These are phyloP conservation scores for Globisporangium echinulatum DNA, from an alignment of 352 stramenopile species.

Conservation along the genomic window DNA sequence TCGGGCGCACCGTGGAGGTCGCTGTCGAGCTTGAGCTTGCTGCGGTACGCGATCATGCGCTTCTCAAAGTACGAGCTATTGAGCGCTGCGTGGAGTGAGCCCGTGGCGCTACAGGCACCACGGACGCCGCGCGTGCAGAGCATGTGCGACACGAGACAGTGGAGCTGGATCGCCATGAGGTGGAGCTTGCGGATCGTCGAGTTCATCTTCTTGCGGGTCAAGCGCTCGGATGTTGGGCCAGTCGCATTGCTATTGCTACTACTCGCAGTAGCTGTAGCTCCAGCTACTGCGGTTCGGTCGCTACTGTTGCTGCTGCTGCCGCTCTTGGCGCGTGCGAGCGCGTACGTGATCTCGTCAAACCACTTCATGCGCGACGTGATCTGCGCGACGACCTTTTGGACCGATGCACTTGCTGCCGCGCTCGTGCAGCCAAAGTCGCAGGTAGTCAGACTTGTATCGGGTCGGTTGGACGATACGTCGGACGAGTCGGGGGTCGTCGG, in stretches of 20 bases:
- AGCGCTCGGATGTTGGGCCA: conserved; percentile 29
- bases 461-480: not conserved
- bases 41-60: conserved; percentile 74
- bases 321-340: conserved; percentile 46
- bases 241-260: not conserved
- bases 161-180: conserved; percentile 66
- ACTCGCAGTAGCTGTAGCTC: no score
- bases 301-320: conserved; percentile 2
- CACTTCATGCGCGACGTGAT: conserved; percentile 79
- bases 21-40: conserved; percentile 51
- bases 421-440: conserved; percentile 57
- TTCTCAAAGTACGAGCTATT: conserved; percentile 72
- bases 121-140: conserved; percentile 48
- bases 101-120: conserved; percentile 41
- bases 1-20: conserved; percentile 32
- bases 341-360: conserved; percentile 71
- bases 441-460: no score
- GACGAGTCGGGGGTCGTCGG: conserved; percentile 1
- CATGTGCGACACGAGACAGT: conserved; percentile 62
- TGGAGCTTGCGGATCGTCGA: conserved; percentile 77
- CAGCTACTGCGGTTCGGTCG: not conserved
- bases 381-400: conserved; percentile 64
- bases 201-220: conserved; percentile 81
- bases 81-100: conserved; percentile 50
- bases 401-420: conserved; percentile 46